These are phyloP conservation scores for Nicotiana attenuata DNA, from an alignment of 257 asterid species.

Conservation along the genomic window DNA sequence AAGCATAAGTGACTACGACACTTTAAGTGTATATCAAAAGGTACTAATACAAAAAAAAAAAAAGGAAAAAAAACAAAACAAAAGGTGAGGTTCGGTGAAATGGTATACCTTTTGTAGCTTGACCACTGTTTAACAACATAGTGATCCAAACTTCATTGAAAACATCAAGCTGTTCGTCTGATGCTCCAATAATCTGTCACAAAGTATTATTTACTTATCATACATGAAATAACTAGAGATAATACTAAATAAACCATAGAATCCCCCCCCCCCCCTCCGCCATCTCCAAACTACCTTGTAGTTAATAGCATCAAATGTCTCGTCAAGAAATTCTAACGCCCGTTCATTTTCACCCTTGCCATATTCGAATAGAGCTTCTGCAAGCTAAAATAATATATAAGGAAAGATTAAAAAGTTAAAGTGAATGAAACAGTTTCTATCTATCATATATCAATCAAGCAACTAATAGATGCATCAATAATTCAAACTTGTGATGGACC, in stretches of 20 bases:
- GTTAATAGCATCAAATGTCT: constrained; percentile 46
- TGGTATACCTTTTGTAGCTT: constrained; percentile 42
- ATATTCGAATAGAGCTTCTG: constrained; percentile 56
- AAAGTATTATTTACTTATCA: constrained; percentile 7
- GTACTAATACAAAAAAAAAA: too few species aligned
- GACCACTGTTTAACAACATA: constrained; percentile 55
- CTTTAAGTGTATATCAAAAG: background rate
- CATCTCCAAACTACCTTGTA: constrained; percentile 49
- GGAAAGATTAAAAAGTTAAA: constrained; percentile 9
- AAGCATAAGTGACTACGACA: background rate
- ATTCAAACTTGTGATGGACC: background rate
- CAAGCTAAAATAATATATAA: constrained; percentile 57
- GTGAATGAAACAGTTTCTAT: background rate
- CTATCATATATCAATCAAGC: background rate
- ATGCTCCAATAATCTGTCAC: constrained; percentile 83
- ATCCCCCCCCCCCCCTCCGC: background rate
- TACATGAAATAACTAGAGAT: background rate
- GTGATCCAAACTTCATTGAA: constrained; percentile 64
- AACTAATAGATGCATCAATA: background rate
- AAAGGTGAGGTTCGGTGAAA: too few species aligned
- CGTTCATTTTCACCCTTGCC: constrained; percentile 61
- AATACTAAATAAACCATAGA: background rate
- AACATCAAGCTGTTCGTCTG: constrained; percentile 91
- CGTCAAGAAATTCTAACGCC: constrained; percentile 61
- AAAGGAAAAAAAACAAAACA: too few species aligned